These are phyloP conservation scores for Zalerion maritima DNA, from an alignment of 495 filamentous ascomycete genomes.

Conservation along the genomic window DNA sequence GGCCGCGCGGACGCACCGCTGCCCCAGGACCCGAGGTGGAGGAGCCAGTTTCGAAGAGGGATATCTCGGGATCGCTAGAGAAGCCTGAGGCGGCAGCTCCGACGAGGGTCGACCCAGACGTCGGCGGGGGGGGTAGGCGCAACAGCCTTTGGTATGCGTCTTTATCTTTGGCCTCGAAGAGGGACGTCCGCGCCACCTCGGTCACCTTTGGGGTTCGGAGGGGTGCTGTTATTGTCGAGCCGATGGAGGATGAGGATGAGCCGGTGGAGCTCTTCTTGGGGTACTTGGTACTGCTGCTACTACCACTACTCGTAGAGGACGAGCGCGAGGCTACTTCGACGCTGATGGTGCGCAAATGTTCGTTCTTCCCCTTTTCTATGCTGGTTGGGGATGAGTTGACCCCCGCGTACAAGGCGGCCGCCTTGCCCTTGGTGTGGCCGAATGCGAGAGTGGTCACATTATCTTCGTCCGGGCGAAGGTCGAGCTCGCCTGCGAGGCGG, in stretches of 20 bases:
- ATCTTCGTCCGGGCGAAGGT: conserved; percentile 78
- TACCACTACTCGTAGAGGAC: too few species aligned
- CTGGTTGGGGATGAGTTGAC: conserved; percentile 70
- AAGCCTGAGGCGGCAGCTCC: conserved; percentile 64
- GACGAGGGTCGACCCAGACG: conserved; percentile 40
- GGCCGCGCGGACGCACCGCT: conserved; percentile 47
- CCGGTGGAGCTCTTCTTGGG: conserved; percentile 16
- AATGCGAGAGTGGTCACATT: conserved; percentile 71
- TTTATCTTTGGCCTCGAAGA: conserved; percentile 47
- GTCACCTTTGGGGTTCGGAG: conserved; percentile 33
- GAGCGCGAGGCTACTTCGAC: conserved; percentile 36
- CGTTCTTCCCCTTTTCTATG: conserved; percentile 62
- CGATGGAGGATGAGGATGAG: conserved; percentile 19
- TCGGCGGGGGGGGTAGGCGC: conserved; percentile 50
- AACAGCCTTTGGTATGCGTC: conserved; percentile 70
- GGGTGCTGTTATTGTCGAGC: conserved; percentile 11
- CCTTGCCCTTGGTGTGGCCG: conserved; percentile 37
- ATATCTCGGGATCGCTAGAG: conserved; percentile 56
- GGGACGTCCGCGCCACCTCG: conserved; percentile 39
- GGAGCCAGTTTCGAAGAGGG: conserved; percentile 51
- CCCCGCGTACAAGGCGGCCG: conserved; percentile 58
- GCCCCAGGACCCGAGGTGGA: too few species aligned
- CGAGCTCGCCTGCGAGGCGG: conserved; percentile 53
- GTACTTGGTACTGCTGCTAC: too few species aligned
- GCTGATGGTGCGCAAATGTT: conserved; percentile 72